Percentiles rank a stretch among this genome's conserved stretches.
These are phyloP conservation scores for Ceratocystis papillata DNA, from an alignment of 2,329 filamentous ascomycete species.

Conservation along the genomic window DNA sequence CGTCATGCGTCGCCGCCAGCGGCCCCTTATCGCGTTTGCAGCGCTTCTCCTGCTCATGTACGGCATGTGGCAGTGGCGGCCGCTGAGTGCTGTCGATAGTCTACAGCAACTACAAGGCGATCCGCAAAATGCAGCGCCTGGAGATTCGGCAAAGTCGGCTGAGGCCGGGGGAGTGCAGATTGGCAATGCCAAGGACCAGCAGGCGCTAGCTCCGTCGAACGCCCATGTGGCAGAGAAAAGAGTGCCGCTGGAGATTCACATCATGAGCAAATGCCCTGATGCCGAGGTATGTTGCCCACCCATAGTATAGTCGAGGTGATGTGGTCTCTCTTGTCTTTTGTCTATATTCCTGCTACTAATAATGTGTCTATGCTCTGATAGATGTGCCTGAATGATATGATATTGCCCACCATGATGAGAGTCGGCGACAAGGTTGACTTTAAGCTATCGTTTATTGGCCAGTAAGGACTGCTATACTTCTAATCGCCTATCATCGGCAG, in stretches of 20 bases:
- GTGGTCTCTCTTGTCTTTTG: too few relatives aligned
- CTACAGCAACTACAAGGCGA: background rate
- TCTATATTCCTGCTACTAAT: background rate
- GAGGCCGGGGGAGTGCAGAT: background rate
- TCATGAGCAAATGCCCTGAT: constrained; percentile 96
- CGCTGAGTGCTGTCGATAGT: constrained; percentile 9
- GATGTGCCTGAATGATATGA: constrained; percentile 68
- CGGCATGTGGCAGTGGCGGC: constrained; percentile 18
- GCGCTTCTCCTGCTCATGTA: constrained; percentile 8
- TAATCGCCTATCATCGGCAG: background rate
- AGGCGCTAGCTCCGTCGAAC: background rate
- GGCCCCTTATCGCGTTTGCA: constrained; percentile 12
- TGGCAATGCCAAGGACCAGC: background rate
- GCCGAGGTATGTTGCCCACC: constrained; percentile 44
- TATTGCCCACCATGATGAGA: constrained; percentile 78
- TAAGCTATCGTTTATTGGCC: constrained; percentile 78
- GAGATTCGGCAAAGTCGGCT: constrained; percentile 1
- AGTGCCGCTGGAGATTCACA: constrained; percentile 82
- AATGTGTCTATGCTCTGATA: constrained; percentile 26
- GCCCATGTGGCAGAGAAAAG: constrained; percentile 27
- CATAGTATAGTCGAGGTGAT: too few relatives aligned
- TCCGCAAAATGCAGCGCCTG: constrained; percentile 16
- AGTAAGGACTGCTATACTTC: constrained; percentile 37
- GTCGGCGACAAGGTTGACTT: constrained; percentile 81
- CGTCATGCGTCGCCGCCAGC: constrained; percentile 16